Percentiles rank a stretch among this genome's conserved stretches.
phyloP scores from a whole-genome alignment of 306 rosid species.

The Ziziphus jujuba region DNA sequence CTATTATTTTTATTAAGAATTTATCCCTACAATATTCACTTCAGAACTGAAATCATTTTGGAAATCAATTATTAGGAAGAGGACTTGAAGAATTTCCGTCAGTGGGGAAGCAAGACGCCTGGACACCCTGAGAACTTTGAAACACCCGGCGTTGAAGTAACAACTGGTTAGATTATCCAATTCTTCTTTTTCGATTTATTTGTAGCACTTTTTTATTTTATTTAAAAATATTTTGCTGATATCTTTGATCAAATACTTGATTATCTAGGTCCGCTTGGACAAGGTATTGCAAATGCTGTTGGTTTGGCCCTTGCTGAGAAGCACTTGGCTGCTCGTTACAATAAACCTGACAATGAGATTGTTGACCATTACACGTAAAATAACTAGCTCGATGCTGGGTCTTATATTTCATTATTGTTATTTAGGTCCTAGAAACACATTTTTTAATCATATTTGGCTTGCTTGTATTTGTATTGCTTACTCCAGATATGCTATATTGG shows the following conservation, averaged over 20 bases:
- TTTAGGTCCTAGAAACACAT: background rate
- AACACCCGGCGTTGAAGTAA: conserved; percentile 90
- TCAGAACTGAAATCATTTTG: conserved; percentile 11
- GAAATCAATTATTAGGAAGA: conserved; percentile 58
- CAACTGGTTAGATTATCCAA: conserved; percentile 69
- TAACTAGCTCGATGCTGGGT: conserved; percentile 6
- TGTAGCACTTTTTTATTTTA: background rate
- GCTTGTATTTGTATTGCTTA: conserved; percentile 17
- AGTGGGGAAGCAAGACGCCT: conserved; percentile 91
- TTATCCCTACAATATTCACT: background rate
- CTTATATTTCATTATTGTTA: background rate
- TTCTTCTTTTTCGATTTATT: background rate
- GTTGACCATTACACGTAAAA: conserved; percentile 94
- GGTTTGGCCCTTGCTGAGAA: conserved; percentile 98
- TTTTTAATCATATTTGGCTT: conserved; percentile 4
- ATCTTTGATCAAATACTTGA: conserved; percentile 6
- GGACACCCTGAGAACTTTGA: conserved; percentile 99
- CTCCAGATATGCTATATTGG: conserved; percentile 69
- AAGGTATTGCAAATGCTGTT: conserved; percentile 96
- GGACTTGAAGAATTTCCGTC: conserved; percentile 84
- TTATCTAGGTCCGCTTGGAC: conserved; percentile 92
- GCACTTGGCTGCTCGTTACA: conserved; percentile 95
- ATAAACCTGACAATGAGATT: conserved; percentile 87
- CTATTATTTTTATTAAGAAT: background rate
- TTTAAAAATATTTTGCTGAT: background rate